Percentiles rank a stretch among this genome's conserved stretches.
Conservation (phyloP, 192 early-diverging fungal species). For the Gryganskiella cystojenkinii region DNA sequence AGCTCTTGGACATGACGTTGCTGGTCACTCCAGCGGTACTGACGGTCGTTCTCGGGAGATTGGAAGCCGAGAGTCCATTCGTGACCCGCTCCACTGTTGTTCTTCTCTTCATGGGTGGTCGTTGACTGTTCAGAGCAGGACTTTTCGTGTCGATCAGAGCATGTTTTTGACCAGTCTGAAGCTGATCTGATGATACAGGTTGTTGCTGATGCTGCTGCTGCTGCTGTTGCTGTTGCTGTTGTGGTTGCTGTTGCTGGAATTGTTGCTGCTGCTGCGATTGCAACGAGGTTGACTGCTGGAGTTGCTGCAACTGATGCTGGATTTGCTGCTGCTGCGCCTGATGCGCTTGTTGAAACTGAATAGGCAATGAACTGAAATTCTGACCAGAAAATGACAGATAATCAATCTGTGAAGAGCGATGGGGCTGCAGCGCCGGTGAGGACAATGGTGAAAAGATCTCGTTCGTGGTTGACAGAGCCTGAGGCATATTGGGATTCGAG, state of each 20-base stretch:
- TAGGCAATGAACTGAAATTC: conserved; percentile 13
- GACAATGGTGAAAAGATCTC: conserved; percentile 70
- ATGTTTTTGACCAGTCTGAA: conserved; percentile 15
- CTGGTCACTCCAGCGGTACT: background rate
- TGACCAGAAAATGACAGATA: conserved; percentile 21
- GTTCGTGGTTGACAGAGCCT: conserved; percentile 35
- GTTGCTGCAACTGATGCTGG: conserved; percentile 16
- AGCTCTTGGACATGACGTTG: conserved; percentile 20
- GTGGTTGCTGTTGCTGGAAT: conserved; percentile 18
- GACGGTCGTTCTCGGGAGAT: too few relatives aligned
- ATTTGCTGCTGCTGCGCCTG: conserved; percentile 26
- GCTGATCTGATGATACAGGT: background rate
- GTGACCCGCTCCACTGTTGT: conserved; percentile 21
- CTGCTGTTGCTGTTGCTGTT: conserved; percentile 16
- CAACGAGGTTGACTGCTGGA: conserved; percentile 1
- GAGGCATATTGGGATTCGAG: conserved; percentile 41
- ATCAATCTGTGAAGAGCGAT: conserved; percentile 37
- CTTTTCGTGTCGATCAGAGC: background rate
- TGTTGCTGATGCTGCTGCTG: conserved; percentile 2
- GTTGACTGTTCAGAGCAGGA: conserved; percentile 20
- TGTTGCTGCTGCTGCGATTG: conserved; percentile 20
- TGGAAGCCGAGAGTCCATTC: background rate
- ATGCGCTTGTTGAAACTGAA: conserved; percentile 47
- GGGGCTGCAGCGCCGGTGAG: conserved; percentile 69
- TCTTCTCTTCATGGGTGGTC: conserved; percentile 34